Conservation (phyloP, 2,329 filamentous ascomycete genomes). For the Fusarium palustre region DNA sequence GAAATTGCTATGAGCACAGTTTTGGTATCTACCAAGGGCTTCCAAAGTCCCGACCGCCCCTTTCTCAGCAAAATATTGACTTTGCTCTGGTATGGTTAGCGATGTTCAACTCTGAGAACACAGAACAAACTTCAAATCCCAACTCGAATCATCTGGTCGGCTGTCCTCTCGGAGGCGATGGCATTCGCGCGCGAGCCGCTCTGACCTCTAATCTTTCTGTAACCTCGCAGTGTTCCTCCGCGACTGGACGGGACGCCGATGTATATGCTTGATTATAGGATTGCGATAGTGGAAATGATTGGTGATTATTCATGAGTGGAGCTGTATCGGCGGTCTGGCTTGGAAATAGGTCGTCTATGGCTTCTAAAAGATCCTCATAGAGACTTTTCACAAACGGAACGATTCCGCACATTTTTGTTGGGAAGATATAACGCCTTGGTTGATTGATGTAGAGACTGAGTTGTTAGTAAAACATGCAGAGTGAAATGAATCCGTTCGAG, state of each 20-base stretch:
- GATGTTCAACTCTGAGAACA: not conserved
- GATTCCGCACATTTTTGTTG: slow-evolving; percentile 19
- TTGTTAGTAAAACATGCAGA: not conserved
- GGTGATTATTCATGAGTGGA: slow-evolving; percentile 7
- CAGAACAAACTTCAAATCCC: not conserved
- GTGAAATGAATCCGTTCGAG: not conserved
- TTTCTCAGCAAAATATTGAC: not conserved
- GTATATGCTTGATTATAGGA: slow-evolving; percentile 8
- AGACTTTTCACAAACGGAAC: slow-evolving; percentile 5
- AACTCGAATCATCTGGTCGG: slow-evolving; percentile 9
- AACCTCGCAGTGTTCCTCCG: not conserved
- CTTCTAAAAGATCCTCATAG: slow-evolving; percentile 20
- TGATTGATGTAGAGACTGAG: not conserved
- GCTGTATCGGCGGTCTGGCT: slow-evolving; percentile 5
- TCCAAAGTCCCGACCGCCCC: not conserved
- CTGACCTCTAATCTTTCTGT: not conserved
- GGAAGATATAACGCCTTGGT: not conserved
- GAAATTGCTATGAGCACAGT: not conserved
- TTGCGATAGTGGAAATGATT: slow-evolving; percentile 7
- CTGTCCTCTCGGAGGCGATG: not conserved
- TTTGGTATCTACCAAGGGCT: not conserved
- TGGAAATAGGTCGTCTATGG: slow-evolving; percentile 28
- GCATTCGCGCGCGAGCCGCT: slow-evolving; percentile 11
- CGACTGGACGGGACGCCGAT: slow-evolving; percentile 1
- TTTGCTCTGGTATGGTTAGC: not conserved